Evolutionary conservation across 1,284 basidiomycete species (phyloP).

Genomic region (Naganishia albida): DNA sequence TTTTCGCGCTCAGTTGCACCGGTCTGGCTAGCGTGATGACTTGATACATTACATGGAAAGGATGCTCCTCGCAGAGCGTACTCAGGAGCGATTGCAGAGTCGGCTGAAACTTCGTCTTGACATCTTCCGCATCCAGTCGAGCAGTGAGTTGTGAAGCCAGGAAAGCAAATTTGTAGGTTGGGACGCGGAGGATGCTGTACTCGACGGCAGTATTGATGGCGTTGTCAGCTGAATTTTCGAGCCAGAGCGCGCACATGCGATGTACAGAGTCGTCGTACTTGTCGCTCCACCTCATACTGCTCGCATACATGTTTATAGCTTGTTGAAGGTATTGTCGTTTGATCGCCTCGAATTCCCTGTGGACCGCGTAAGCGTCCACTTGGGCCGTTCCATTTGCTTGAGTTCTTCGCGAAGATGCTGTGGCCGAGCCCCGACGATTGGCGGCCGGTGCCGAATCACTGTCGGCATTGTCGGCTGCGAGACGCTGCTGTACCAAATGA

Average conservation of each 20-base stretch:
- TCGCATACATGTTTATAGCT: conserved; percentile 81
- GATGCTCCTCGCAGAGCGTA: conserved; percentile 84
- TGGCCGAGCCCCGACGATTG: conserved; percentile 38
- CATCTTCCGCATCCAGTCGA: conserved; percentile 63
- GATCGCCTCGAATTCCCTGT: conserved; percentile 64
- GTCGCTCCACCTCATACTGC: conserved; percentile 69
- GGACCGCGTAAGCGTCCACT: not conserved
- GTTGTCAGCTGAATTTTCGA: conserved; percentile 71
- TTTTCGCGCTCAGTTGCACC: not conserved
- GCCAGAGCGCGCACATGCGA: conserved; percentile 87
- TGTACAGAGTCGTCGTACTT: conserved; percentile 74
- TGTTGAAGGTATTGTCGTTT: conserved; percentile 69
- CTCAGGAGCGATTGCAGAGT: conserved; percentile 68
- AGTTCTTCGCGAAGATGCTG: conserved; percentile 50
- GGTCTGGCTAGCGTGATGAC: conserved; percentile 65
- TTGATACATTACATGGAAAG: conserved; percentile 90
- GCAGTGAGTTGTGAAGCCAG: conserved; percentile 90
- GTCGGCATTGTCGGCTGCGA: not conserved
- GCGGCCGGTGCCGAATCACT: not conserved
- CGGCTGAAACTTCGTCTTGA: conserved; percentile 60
- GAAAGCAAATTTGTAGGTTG: conserved; percentile 85
- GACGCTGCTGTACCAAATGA: conserved; percentile 35
- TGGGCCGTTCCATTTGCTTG: not conserved
- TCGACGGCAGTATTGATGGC: conserved; percentile 61
- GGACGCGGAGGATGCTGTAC: conserved; percentile 63